phyloP scores from a whole-genome alignment of 1,139 yeast genomes.

The Yamadazyma friedrichii region DNA sequence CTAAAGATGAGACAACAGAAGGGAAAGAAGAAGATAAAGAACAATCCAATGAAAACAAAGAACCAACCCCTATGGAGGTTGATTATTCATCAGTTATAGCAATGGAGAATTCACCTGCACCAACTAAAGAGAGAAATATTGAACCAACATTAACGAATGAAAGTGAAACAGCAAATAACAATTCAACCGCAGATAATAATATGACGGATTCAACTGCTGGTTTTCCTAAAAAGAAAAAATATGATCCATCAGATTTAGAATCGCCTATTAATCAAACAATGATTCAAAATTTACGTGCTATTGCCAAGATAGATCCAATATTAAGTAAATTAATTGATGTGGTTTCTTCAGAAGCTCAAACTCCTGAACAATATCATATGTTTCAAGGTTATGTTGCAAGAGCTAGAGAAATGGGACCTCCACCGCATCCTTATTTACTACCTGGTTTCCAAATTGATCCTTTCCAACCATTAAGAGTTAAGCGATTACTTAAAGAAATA shows the following conservation, averaged over 20 bases:
- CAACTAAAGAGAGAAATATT: no score
- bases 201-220: no score
- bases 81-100: no score
- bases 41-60: no score
- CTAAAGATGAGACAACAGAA: no score
- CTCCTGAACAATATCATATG: constrained; percentile 64
- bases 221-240: constrained; percentile 6
- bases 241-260: constrained; percentile 8
- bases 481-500: constrained; percentile 20
- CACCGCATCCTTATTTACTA: constrained; percentile 32
- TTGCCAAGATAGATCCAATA: constrained; percentile 72
- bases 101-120: no score
- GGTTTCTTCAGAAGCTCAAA: constrained; percentile 81
- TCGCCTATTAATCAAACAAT: constrained; percentile 60
- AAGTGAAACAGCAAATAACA: not conserved
- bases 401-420: constrained; percentile 76
- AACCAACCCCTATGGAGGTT: no score
- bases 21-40: no score
- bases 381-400: constrained; percentile 78
- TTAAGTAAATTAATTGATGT: constrained; percentile 71
- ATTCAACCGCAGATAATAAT: not conserved
- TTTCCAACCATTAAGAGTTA: constrained; percentile 18
- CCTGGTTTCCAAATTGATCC: constrained; percentile 17
- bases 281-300: constrained; percentile 77
- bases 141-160: no score